These are phyloP conservation scores for Diaporthe batatas DNA, from an alignment of 2,329 filamentous ascomycete genomes.

Conservation along the genomic window DNA sequence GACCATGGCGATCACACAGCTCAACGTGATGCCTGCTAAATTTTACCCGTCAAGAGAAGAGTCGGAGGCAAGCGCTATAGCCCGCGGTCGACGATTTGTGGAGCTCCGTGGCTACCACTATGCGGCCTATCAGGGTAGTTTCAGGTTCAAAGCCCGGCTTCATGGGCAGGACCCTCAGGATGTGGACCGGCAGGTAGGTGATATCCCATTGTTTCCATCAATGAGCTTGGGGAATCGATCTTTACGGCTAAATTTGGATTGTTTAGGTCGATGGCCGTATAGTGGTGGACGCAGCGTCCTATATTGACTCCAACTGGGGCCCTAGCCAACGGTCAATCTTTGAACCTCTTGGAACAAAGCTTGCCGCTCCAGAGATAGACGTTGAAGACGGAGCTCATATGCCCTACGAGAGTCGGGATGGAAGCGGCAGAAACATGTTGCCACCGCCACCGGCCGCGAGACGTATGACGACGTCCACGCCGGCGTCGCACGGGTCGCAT, in stretches of 20 bases:
- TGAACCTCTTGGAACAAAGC: not conserved
- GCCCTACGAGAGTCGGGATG: not conserved
- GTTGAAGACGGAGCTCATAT: not conserved
- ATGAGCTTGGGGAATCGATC: no score
- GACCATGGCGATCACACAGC: not conserved
- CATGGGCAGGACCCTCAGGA: no score
- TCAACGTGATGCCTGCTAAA: not conserved
- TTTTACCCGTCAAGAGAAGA: not conserved
- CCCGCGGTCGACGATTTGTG: not conserved
- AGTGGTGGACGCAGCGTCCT: not conserved
- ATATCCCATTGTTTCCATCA: no score
- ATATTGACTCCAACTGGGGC: not conserved
- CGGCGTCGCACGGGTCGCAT: no score
- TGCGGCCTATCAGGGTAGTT: not conserved
- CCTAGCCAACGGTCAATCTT: not conserved
- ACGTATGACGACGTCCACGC: no score
- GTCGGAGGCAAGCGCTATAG: not conserved
- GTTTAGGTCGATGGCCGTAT: slow-evolving; percentile 2
- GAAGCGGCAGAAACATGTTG: no score
- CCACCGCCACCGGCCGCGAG: no score
- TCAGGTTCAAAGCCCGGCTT: not conserved
- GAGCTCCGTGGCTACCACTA: slow-evolving; percentile 11
- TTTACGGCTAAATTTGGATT: no score
- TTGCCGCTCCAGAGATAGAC: not conserved
- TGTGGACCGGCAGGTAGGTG: no score